These are phyloP conservation scores for Eustoma russellianum DNA, from an alignment of 257 asterid species.

Conservation along the genomic window DNA sequence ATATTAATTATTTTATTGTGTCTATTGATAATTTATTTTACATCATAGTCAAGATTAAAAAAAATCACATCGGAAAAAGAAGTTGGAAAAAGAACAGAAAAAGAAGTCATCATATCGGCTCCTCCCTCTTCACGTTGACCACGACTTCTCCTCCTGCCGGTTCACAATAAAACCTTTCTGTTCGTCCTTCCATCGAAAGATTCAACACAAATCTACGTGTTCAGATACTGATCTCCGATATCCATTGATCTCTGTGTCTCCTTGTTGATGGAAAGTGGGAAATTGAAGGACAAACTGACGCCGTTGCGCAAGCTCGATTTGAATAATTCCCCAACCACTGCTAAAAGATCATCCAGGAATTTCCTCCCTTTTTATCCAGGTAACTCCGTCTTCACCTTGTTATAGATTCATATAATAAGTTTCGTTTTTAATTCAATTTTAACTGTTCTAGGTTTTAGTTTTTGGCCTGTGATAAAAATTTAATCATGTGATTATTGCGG, in stretches of 20 bases:
- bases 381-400: constrained; percentile 7
- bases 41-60: too few relatives aligned
- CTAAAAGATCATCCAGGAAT: constrained; percentile 16
- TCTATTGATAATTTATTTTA: too few relatives aligned
- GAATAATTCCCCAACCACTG: constrained; percentile 15
- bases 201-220: too few relatives aligned
- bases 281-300: constrained; percentile 20
- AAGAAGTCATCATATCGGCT: not conserved
- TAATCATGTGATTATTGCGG: constrained; percentile 5
- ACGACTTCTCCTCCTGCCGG: not conserved
- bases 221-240: too few relatives aligned
- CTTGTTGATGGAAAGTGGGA: constrained; percentile 51
- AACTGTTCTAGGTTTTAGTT: not conserved
- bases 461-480: constrained; percentile 4
- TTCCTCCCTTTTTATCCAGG: constrained; percentile 31
- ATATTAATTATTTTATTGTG: too few relatives aligned
- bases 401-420: not conserved
- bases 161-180: too few relatives aligned
- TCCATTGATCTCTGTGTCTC: not conserved
- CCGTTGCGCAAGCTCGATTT: constrained; percentile 31
- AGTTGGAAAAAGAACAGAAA: too few relatives aligned
- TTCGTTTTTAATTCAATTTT: not conserved
- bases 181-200: too few relatives aligned
- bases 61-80: too few relatives aligned
- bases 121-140: not conserved